Percentiles rank a stretch among this genome's conserved stretches.
phyloP scores from a whole-genome alignment of 805 yeast species.

The Tetrapisispora taiwanensis region DNA sequence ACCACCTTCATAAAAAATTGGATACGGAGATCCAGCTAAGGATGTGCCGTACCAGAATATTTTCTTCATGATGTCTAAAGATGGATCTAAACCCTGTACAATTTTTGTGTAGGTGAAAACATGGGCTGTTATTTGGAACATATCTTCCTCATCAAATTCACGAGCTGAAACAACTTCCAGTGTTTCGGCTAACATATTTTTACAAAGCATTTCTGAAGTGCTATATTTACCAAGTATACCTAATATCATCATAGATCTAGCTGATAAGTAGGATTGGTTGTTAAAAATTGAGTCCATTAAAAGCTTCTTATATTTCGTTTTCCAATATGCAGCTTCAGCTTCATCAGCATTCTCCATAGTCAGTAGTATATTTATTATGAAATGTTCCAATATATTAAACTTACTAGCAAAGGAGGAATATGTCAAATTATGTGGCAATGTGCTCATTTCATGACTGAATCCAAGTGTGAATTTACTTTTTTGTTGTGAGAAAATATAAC shows the following conservation, averaged over 20 bases:
- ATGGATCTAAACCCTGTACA: slow-evolving; percentile 31
- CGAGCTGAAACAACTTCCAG: slow-evolving; percentile 30
- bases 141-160: slow-evolving; percentile 24
- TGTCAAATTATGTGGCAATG: slow-evolving; percentile 27
- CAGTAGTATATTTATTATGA: slow-evolving; percentile 45
- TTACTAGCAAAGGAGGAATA: slow-evolving; percentile 32
- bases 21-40: slow-evolving; percentile 26
- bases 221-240: slow-evolving; percentile 61
- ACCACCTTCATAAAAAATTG: slow-evolving; percentile 33
- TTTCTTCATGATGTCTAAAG: slow-evolving; percentile 22
- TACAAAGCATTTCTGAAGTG: slow-evolving; percentile 45
- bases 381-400: slow-evolving; percentile 41
- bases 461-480: slow-evolving; percentile 63
- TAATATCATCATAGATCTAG: slow-evolving; percentile 55
- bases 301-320: slow-evolving; percentile 54
- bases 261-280: slow-evolving; percentile 48
- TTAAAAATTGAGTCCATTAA: slow-evolving; percentile 53
- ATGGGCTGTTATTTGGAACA: slow-evolving; percentile 30
- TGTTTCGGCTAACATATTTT: slow-evolving; percentile 21
- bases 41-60: slow-evolving; percentile 33
- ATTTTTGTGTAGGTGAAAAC: slow-evolving; percentile 33
- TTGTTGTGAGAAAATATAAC: slow-evolving; percentile 39
- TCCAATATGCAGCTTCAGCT: slow-evolving; percentile 45
- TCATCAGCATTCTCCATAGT: slow-evolving; percentile 40
- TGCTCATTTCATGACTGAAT: slow-evolving; percentile 43